Percentiles rank a stretch among this genome's conserved stretches.
Conservation (phyloP, 768 basidiomycete genomes). For the Mycena latifolia region DNA sequence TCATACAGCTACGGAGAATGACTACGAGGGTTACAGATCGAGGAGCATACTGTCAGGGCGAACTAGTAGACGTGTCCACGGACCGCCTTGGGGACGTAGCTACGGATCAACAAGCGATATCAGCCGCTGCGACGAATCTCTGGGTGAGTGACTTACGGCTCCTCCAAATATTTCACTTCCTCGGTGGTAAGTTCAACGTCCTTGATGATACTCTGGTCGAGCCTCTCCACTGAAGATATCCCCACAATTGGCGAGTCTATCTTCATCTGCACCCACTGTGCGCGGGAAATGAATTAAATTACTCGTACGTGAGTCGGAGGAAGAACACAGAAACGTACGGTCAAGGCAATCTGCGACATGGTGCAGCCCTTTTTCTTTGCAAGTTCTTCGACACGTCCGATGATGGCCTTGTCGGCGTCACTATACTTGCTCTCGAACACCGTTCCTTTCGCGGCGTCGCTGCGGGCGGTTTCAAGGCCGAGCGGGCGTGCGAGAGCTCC, state of each 20-base stretch:
- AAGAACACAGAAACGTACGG: no score
- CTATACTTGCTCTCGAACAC: conserved; percentile 36
- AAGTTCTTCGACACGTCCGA: conserved; percentile 55
- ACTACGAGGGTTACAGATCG: no score
- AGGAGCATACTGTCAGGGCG: no score
- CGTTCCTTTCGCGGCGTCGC: conserved; percentile 35
- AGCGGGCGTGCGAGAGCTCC: conserved; percentile 56
- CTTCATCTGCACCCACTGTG: conserved; percentile 52
- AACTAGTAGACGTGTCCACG: no score
- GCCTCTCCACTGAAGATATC: conserved; percentile 36
- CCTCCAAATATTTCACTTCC: conserved; percentile 55
- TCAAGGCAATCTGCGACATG: conserved; percentile 61
- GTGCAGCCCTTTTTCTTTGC: conserved; percentile 54
- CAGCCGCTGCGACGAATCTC: no score
- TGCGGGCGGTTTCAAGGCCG: conserved; percentile 40
- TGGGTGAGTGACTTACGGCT: conserved; percentile 54
- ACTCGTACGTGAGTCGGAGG: no score
- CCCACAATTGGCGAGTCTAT: conserved; percentile 49
- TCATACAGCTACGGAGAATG: no score
- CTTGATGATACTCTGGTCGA: conserved; percentile 35
- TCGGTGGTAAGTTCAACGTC: conserved; percentile 52
- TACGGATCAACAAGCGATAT: no score
- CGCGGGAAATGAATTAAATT: no score
- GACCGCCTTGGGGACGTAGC: no score
- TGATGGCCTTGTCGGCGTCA: conserved; percentile 46